These are phyloP conservation scores for Ananas comosus DNA, from an alignment of 176 grass and related monocot species.

Conservation along the genomic window DNA sequence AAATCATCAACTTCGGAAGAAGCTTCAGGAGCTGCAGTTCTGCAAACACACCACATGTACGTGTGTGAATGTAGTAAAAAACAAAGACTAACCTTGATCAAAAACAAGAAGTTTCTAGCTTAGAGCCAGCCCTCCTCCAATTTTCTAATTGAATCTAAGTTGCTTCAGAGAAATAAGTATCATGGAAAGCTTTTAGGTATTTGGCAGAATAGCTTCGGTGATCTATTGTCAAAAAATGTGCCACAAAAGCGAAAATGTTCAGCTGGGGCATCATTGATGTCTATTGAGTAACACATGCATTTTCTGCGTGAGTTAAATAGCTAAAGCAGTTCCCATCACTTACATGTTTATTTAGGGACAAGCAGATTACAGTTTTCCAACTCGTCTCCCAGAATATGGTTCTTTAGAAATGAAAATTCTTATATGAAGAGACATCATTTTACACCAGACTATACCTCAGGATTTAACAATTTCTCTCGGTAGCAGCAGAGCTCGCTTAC, in stretches of 20 bases:
- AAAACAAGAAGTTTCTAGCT: neutral
- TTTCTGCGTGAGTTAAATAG: too few species aligned
- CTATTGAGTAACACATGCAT: too few species aligned
- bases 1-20: slow-evolving; percentile 69
- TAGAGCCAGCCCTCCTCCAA: neutral
- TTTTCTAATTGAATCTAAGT: neutral
- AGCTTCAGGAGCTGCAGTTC: slow-evolving; percentile 29
- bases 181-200: neutral
- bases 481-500: neutral
- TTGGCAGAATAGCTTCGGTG: too few species aligned
- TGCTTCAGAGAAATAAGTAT: neutral
- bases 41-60: slow-evolving; percentile 18
- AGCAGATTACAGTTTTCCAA: too few species aligned
- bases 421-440: too few species aligned
- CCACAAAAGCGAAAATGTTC: too few species aligned
- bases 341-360: too few species aligned
- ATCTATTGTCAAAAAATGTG: too few species aligned
- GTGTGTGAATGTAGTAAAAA: neutral
- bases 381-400: too few species aligned
- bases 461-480: neutral
- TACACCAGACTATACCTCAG: neutral
- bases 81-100: slow-evolving; percentile 6
- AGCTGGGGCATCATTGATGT: too few species aligned
- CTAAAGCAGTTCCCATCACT: too few species aligned
- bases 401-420: too few species aligned